phyloP scores from a whole-genome alignment of 176 grass and related monocot species.

The Bromus sterilis region DNA sequence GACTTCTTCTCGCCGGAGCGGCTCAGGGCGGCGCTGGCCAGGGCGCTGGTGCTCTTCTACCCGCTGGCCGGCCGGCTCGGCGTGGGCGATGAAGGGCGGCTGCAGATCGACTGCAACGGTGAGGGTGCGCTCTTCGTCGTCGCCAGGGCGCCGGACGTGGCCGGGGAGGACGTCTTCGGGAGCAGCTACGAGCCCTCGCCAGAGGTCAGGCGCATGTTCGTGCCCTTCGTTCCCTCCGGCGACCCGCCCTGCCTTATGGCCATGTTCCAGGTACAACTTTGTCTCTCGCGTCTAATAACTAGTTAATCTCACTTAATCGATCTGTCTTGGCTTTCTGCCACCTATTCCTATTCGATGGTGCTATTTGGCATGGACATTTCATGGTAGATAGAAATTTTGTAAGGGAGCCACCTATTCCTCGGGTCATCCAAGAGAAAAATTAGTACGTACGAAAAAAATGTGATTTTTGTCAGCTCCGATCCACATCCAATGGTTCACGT shows the following conservation, averaged over 20 bases:
- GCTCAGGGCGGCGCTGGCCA: constrained; percentile 4
- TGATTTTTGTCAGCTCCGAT: no score
- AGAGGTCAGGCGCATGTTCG: constrained; percentile 19
- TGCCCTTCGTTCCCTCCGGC: neutral
- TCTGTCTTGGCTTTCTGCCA: neutral
- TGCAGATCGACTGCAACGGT: neutral
- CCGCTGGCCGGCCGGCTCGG: neutral
- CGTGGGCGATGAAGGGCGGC: neutral
- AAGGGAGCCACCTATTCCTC: no score
- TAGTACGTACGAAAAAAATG: no score
- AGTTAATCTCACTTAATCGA: no score
- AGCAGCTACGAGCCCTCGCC: constrained; percentile 9
- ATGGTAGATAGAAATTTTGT: no score
- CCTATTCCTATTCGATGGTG: no score
- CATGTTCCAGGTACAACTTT: neutral
- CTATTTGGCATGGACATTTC: no score
- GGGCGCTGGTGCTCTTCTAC: neutral
- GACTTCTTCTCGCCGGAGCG: constrained; percentile 17
- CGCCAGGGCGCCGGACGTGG: constrained; percentile 16
- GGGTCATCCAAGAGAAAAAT: no score
- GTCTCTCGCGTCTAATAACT: neutral
- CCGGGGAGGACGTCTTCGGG: neutral
- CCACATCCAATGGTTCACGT: no score
- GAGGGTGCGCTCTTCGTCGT: neutral
- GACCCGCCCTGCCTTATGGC: neutral